Base-by-base conservation (phyloP, 495 filamentous ascomycete species). In the Melanomma pulvis-pyrius region DNA sequence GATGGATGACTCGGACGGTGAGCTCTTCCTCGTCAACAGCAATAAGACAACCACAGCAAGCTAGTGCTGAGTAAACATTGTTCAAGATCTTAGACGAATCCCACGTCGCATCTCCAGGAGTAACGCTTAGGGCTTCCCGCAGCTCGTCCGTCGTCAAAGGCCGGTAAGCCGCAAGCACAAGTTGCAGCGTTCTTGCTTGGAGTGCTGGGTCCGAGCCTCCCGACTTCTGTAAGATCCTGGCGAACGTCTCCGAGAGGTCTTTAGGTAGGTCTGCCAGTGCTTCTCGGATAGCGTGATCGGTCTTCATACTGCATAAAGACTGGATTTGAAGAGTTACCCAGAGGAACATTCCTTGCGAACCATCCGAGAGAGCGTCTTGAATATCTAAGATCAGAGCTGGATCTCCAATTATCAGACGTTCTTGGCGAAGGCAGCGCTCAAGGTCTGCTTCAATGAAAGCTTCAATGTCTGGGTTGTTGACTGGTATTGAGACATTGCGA, bases 321-420 rank as follows among this genome's bases (percentile, higher is more conserved):
- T 79, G 68, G 53, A 82, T 78, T 65, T 82, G 78, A 30, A 81
- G 73, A 56, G 72, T 73, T 13, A 79, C 79, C 80, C 79, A 82
- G 32, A 81, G 78, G 57, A 82, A 81, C 78, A 82, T 81, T 21
- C 73, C 78, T 69, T 78, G 72, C 25, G 71, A 68, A 24, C 74
- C 73, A 50, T 71, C 30, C 21, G 74, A 22, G 19, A 79, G 72
- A 57, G 70, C 69, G 61, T 75, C 68, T 47, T 68, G 59, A 60
- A 79, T 78, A 28, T 79, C 76, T 32, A 77, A 34, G 44, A 79
- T 75, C 12, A 81, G 60, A 6, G 59, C 62, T 17, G 78, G 73
- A 59, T 81, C 66, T 53, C 74, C 73, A 46, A 81, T 60, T n/a
- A 55, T 55, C 39, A 82, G 63, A 48, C 69, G 68, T 64, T 70